Conservation (phyloP, 352 stramenopile genomes). For the Albugo candida region DNA sequence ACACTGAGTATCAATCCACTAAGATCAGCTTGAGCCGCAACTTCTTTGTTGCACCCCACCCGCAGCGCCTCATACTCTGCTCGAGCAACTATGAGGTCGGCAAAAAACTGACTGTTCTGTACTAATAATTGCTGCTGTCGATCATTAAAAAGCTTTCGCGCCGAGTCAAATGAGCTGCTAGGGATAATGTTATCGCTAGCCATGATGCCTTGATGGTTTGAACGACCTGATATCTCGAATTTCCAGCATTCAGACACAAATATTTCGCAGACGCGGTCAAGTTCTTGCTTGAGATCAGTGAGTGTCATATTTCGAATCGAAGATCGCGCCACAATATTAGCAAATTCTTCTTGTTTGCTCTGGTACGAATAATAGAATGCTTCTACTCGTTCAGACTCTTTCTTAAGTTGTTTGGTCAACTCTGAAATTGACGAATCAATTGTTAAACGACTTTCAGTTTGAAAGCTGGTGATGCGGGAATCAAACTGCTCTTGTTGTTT, state of each 20-base stretch:
- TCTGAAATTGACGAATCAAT: constrained; percentile 43
- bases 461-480: constrained; percentile 38
- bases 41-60: constrained; percentile 39
- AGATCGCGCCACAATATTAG: constrained; percentile 46
- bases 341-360: constrained; percentile 64
- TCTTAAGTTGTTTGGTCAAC: constrained; percentile 49
- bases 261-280: constrained; percentile 59
- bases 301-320: constrained; percentile 74
- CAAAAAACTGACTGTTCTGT: constrained; percentile 66
- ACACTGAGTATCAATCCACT: constrained; percentile 39
- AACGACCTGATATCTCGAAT: constrained; percentile 63
- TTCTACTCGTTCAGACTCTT: constrained; percentile 62
- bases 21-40: constrained; percentile 10
- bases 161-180: not conserved
- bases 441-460: constrained; percentile 51
- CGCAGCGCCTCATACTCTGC: constrained; percentile 63
- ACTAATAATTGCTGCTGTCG: constrained; percentile 57
- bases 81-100: constrained; percentile 48
- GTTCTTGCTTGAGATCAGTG: constrained; percentile 53
- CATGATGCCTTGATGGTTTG: constrained; percentile 19
- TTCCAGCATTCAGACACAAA: constrained; percentile 74
- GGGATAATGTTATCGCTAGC: constrained; percentile 23
- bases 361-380: constrained; percentile 63
- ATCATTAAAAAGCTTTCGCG: constrained; percentile 61
- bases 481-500: constrained; percentile 33